A percentile compares a stretch with the other conserved stretches of the same genome.
Conservation (phyloP, 305 asterid species). For the Petunia hybrid region DNA sequence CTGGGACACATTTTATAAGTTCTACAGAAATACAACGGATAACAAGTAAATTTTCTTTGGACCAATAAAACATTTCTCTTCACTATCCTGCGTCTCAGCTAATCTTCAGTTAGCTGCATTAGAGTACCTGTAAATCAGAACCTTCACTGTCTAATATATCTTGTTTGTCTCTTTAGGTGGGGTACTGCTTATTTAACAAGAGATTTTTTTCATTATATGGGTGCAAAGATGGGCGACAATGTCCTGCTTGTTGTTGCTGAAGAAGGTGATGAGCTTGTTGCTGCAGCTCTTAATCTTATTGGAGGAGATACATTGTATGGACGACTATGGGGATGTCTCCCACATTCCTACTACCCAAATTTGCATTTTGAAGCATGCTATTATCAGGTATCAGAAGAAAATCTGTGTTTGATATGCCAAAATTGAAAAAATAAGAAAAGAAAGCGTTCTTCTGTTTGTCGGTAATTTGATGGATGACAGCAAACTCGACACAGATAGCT, state of each 20-base stretch:
- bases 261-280: constrained; percentile 83
- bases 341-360: constrained; percentile 80
- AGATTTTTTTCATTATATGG: constrained; percentile 93
- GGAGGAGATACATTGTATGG: constrained; percentile 95
- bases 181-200: constrained; percentile 93
- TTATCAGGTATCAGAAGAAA: constrained; percentile 65
- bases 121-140: constrained; percentile 6
- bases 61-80: constrained; percentile 27
- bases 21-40: constrained; percentile 94
- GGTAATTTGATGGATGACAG: not conserved
- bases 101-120: constrained; percentile 28
- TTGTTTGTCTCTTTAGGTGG: constrained; percentile 70
- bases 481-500: not conserved
- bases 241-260: constrained; percentile 88
- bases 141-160: constrained; percentile 23
- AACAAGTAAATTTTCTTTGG: constrained; percentile 62
- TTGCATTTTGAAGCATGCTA: constrained; percentile 99
- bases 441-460: too few relatives aligned
- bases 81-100: not conserved
- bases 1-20: constrained; percentile 92
- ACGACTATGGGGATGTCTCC: constrained; percentile 98
- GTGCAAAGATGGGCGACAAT: constrained; percentile 85
- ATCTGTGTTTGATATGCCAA: not conserved
- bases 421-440: too few relatives aligned
- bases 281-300: constrained; percentile 92